Conservation (phyloP, 257 asterid genomes). For the Ilex asprella region DNA sequence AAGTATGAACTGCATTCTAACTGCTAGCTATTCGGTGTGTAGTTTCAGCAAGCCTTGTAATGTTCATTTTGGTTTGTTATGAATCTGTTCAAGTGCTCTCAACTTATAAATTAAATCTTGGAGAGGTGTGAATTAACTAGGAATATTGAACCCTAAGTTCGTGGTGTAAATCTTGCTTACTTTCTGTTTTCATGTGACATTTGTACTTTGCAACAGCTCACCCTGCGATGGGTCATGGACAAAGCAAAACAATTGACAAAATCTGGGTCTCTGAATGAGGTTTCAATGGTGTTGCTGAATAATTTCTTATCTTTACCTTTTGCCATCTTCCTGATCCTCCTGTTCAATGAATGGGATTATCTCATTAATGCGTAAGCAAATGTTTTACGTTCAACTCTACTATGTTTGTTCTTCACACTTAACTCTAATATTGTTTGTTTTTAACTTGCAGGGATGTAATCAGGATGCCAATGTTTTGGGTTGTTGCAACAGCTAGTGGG, state of each 20-base stretch:
- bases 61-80: too few relatives aligned
- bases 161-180: neutral
- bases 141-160: neutral
- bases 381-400: neutral
- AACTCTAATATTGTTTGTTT: neutral
- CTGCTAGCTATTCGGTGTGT: constrained; percentile 49
- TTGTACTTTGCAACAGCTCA: constrained; percentile 30
- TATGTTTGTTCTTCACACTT: neutral
- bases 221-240: constrained; percentile 44
- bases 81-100: too few relatives aligned
- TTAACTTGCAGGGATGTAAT: constrained; percentile 26
- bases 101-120: too few relatives aligned
- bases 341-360: constrained; percentile 39
- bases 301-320: constrained; percentile 41
- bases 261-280: constrained; percentile 49
- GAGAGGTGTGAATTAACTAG: neutral
- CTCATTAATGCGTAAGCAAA: constrained; percentile 28
- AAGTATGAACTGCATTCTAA: constrained; percentile 33
- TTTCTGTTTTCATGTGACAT: neutral
- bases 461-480: constrained; percentile 41
- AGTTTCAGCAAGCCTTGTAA: neutral
- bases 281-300: constrained; percentile 47
- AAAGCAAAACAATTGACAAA: constrained; percentile 38
- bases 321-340: constrained; percentile 33
- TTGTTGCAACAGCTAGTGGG: constrained; percentile 45